Evolutionary conservation across 495 filamentous ascomycete genomes (phyloP).

Genomic region (Penicillium verhagenii): DNA sequence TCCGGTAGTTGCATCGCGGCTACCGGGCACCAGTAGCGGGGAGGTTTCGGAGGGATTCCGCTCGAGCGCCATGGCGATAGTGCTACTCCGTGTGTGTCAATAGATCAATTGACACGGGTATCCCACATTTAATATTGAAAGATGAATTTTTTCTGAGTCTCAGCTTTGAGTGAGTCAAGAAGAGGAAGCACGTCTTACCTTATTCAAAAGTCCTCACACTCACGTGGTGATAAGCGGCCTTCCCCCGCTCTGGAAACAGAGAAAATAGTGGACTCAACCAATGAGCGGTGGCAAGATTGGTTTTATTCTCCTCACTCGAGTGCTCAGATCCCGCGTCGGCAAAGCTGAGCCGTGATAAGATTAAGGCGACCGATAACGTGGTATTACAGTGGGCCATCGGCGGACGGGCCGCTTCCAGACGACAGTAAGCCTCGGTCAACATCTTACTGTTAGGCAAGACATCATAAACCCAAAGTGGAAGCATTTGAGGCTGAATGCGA

Average conservation of each 20-base stretch:
- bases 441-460: no score
- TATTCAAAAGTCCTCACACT: background rate
- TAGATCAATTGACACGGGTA: background rate
- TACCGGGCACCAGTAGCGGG: constrained; percentile 38
- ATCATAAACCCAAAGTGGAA: no score
- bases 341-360: background rate
- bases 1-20: constrained; percentile 27
- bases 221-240: constrained; percentile 4
- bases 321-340: background rate
- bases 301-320: background rate
- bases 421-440: no score
- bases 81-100: background rate
- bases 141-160: background rate
- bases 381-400: no score
- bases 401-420: no score
- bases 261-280: background rate
- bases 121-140: background rate
- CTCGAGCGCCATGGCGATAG: constrained; percentile 26
- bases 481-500: no score
- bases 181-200: background rate
- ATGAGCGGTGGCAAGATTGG: background rate
- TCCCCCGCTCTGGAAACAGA: background rate
- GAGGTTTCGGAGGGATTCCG: constrained; percentile 37
- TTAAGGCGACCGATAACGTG: no score
- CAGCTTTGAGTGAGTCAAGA: background rate